Conservation (phyloP, 2,329 filamentous ascomycete genomes). For the Lasiodiplodia theobromae region DNA sequence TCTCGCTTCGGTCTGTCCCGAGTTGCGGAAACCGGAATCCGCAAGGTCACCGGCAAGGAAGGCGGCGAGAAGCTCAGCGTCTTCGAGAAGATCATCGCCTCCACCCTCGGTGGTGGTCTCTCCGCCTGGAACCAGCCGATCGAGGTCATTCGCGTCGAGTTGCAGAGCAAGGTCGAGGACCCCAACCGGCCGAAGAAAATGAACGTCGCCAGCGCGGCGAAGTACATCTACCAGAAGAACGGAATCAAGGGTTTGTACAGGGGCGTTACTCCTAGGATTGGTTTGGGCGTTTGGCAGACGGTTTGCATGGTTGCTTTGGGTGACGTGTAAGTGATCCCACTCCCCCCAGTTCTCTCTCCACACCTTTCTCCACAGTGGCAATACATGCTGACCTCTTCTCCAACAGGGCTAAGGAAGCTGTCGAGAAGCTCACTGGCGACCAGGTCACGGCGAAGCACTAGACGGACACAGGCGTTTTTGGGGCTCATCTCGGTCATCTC, state of each 20-base stretch:
- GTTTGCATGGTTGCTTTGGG: conserved; percentile 99
- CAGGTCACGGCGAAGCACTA: conserved; percentile 71
- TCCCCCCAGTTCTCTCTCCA: background rate
- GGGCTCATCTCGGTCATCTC: conserved; percentile 22
- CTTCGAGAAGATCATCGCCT: conserved; percentile 87
- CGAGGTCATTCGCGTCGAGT: conserved; percentile 99
- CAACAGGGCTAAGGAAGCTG: conserved; percentile 67
- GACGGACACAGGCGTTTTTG: conserved; percentile 34
- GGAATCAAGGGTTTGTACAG: conserved; percentile 93
- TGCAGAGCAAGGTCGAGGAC: conserved; percentile 99
- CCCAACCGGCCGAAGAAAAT: conserved; percentile 99
- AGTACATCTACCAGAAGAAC: conserved; percentile 90
- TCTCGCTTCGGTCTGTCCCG: conserved; percentile 93
- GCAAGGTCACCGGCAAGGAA: conserved; percentile 78
- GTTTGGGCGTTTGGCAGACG: conserved; percentile 97
- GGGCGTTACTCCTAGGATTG: conserved; percentile 91
- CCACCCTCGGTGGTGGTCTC: conserved; percentile 87
- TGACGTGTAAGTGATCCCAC: conserved; percentile 75
- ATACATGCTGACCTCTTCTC: background rate
- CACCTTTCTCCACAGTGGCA: background rate
- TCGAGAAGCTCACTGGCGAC: conserved; percentile 71
- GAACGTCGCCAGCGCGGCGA: conserved; percentile 83
- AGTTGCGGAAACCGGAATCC: conserved; percentile 88
- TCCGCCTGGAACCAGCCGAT: conserved; percentile 99
- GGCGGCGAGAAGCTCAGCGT: conserved; percentile 78